phyloP scores from a whole-genome alignment of 345 rosid species.

The Populus tremula region DNA sequence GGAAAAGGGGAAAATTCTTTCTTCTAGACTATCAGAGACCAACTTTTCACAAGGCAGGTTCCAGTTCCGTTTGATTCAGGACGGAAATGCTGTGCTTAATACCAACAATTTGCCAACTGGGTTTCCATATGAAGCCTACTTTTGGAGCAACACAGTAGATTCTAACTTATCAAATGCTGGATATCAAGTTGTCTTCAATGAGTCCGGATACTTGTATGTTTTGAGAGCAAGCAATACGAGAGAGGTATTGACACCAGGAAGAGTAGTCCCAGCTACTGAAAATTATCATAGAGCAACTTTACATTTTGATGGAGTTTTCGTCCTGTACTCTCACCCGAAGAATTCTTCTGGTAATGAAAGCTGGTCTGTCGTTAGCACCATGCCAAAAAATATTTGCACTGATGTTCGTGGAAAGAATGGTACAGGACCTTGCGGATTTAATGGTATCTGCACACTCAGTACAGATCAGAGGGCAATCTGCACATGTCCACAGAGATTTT shows the following conservation, averaged over 20 bases:
- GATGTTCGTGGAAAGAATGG: fast-evolving
- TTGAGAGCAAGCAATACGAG: neutral
- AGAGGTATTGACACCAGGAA: neutral
- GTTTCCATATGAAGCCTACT: neutral
- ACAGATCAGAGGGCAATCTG: slow-evolving; percentile 12
- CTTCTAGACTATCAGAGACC: neutral
- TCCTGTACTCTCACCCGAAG: neutral
- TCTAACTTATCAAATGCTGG: neutral
- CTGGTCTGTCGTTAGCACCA: neutral
- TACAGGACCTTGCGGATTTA: slow-evolving; percentile 35
- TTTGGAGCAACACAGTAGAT: neutral
- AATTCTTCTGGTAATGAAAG: neutral
- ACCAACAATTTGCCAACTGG: neutral
- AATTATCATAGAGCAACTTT: neutral
- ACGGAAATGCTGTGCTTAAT: slow-evolving; percentile 1
- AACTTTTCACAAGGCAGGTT: slow-evolving; percentile 6
- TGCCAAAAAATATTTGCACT: slow-evolving; percentile 27
- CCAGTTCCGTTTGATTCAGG: neutral
- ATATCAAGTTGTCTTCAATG: neutral
- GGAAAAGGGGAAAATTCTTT: neutral
- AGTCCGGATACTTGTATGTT: slow-evolving; percentile 7
- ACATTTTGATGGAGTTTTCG: neutral
- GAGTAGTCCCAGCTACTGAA: neutral
- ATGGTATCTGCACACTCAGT: slow-evolving; percentile 26
- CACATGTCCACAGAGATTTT: slow-evolving; percentile 23